Evolutionary conservation across 306 rosid species (phyloP), one percentile per base, ranked within the genome.

Genomic region (Quercus cerris): DNA sequence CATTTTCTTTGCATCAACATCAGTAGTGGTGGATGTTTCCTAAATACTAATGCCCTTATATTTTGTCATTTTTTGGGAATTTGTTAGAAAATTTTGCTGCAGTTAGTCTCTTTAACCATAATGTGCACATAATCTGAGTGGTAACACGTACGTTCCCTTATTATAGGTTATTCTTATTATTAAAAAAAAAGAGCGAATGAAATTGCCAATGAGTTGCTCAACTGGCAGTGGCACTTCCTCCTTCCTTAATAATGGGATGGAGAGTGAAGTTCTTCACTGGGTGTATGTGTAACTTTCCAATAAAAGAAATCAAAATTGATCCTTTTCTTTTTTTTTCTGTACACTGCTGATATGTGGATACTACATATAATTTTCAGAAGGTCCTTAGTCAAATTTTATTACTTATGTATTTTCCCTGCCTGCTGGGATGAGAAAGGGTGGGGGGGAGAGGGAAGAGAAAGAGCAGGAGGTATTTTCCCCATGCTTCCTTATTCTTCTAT

Each of bases 401-500:
- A 31, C 9, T 30, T 6, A 31, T 20, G 11, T 38, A 7, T 38
- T 38, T 38, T 0, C 46, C 46, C 46, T 38, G 46, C 46, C 44
- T 38, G 46, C 46, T 38, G 46, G 3, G 46, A 38, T 38, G 3
- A 38, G 11, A 38, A 56, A 17, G 20, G 23, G 25, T 5, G 38
- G 35, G 38, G 69, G 38, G n/a, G 17, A 19, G 30, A 23, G 69
- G 69, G 14, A 23, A 25, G 69, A 67, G 23, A n/a, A n/a, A 30
- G 5, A 17, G 27, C 46, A 33, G 25, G 23, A 28, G 51, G 72
- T 67, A 28, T 23, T 17, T 20, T 57, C 27, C 27, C 13, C 28
- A n/a, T 56, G 19, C 38, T 64, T 69, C 31, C 7, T 69, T 56
- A 25, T 78, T 41, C 67, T 61, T 76, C 49, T 79, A 33, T 85